Evolutionary conservation across 164 flowering plant species (phyloP).

Genomic region (Kingdonia uniflora): DNA sequence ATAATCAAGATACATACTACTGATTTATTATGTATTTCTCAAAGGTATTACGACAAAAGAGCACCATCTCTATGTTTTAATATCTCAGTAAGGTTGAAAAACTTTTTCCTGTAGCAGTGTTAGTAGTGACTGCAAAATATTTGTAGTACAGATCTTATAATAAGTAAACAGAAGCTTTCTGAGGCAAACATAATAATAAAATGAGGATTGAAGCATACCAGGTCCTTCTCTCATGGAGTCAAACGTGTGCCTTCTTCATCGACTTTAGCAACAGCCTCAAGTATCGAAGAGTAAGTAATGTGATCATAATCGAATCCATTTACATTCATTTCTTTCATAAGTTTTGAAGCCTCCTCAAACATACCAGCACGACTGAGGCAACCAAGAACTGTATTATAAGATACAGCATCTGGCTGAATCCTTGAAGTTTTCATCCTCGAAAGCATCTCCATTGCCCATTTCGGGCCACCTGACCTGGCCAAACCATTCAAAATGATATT

Average conservation of each 20-base stretch:
- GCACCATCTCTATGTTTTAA: no score
- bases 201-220: slow-evolving; percentile 1
- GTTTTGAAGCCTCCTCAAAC: slow-evolving; percentile 88
- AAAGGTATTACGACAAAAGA: no score
- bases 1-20: no score
- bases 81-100: no score
- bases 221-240: slow-evolving; percentile 5
- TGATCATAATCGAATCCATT: slow-evolving; percentile 75
- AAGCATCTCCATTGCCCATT: slow-evolving; percentile 70
- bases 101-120: no score
- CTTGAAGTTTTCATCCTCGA: slow-evolving; percentile 55
- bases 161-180: no score
- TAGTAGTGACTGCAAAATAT: no score
- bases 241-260: slow-evolving; percentile 33
- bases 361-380: slow-evolving; percentile 88
- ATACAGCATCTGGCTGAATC: slow-evolving; percentile 73
- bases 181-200: background rate
- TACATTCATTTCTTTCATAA: slow-evolving; percentile 78
- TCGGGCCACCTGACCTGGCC: slow-evolving; percentile 69
- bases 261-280: slow-evolving; percentile 82
- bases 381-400: slow-evolving; percentile 84
- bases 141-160: no score
- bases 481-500: slow-evolving; percentile 85
- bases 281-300: slow-evolving; percentile 83
- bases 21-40: no score